phyloP scores from a whole-genome alignment of 257 asterid species.

The Leonotis leonurus region DNA sequence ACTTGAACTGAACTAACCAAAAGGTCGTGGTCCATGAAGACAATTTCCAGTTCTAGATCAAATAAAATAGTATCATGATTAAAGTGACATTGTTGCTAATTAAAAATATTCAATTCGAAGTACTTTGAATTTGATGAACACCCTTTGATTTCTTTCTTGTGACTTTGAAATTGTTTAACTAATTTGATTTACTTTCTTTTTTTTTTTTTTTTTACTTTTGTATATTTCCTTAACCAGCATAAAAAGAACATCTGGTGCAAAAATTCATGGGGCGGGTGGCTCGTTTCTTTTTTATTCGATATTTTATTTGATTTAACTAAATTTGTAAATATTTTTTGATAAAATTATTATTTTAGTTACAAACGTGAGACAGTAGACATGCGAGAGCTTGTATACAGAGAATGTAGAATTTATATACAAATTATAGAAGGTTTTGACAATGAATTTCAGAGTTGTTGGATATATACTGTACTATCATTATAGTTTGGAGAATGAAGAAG shows the following conservation, averaged over 20 bases:
- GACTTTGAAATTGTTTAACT: neutral
- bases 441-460: neutral
- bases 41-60: conserved; percentile 20
- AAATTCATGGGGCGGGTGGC: neutral
- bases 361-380: too few species aligned
- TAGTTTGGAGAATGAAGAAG: conserved; percentile 10
- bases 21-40: conserved; percentile 12
- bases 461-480: neutral
- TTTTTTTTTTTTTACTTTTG: neutral
- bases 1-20: neutral
- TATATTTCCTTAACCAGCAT: neutral
- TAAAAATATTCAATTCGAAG: conserved; percentile 1
- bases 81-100: conserved; percentile 17
- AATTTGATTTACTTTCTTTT: conserved; percentile 11
- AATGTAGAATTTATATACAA: conserved; percentile 27
- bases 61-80: conserved; percentile 20
- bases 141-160: conserved; percentile 14
- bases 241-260: neutral
- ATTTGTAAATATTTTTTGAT: too few species aligned
- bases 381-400: conserved; percentile 15
- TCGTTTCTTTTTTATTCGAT: neutral
- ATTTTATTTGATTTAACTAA: too few species aligned
- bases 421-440: neutral
- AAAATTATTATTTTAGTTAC: too few species aligned
- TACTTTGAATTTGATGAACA: conserved; percentile 14